Base-by-base conservation (phyloP, 139 green algal species). In the Chlorella sp. region DNA sequence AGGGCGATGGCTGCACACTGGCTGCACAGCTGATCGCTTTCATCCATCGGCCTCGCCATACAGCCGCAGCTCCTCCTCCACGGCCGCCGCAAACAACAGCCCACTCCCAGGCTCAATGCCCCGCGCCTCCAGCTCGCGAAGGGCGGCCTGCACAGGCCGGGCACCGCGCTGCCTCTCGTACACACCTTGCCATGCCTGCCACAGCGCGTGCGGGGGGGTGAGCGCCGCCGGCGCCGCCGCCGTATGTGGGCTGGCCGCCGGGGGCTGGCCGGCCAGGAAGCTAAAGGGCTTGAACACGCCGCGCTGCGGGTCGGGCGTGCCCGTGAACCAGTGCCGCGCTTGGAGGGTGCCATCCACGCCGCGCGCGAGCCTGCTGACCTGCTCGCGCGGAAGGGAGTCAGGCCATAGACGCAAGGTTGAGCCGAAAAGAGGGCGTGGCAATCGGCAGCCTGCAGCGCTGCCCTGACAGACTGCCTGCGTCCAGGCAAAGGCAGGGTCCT, bases 241-340 rank as follows among this genome's bases (percentile, higher is more conserved):
- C 0, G 72, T 78, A 46, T 72, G 46, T 7, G 60, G 35, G 46
- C 72, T 78, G 51, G 14, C 41, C 15, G 9, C 40, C 25, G 42
- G 31, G 3, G 31, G 58, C 29, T 36, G 33, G 14, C 17, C 6
- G 21, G 14, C 7, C 36, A 14, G 41, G n/a, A 82, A 82, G 2
- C 53, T 6, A 23, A 82, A 77, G 5, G 67, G 67, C 31, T 82
- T 82, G 69, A 70, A 82, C 11, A 67, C 40, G 61, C 69, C 73
- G 27, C 67, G 67, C n/a, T 55, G 43, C 7, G 76, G 76, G 59
- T 82, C 76, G 1, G 76, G 76, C 0, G 76, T 77, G 38, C 51
- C 76, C 4, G 76, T 82, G 61, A 82, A 82, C 60, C 60, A 82
- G 69, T 81, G 76, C 55, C 45, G 72, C 15, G 59, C 55, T 3